Evolutionary conservation across 2,329 filamentous ascomycete species (phyloP).

Genomic region (Cytospora chrysosperma): DNA sequence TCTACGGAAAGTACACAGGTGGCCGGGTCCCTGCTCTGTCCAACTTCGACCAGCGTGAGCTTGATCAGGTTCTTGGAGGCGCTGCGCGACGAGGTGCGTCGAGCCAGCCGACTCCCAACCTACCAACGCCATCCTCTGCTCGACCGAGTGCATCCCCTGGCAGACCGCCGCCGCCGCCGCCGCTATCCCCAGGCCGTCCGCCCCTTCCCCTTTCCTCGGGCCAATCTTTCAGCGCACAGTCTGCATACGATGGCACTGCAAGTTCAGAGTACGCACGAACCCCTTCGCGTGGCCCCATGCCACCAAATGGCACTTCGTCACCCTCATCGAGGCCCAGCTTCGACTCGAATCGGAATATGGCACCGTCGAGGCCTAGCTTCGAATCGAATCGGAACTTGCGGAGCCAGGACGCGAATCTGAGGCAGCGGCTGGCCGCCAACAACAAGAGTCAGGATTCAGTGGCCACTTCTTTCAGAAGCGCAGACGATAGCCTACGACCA

Average conservation of each 20-base stretch:
- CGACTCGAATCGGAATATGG: constrained; percentile 46
- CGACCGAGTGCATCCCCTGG: constrained; percentile 16
- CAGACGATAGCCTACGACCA: constrained; percentile 50
- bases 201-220: constrained; percentile 23
- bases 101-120: constrained; percentile 29
- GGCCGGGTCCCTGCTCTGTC: constrained; percentile 75
- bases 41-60: constrained; percentile 79
- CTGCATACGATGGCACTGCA: constrained; percentile 33
- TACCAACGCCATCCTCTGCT: constrained; percentile 15
- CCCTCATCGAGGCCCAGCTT: constrained; percentile 46
- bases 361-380: constrained; percentile 43
- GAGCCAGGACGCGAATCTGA: constrained; percentile 42
- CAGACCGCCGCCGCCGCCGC: constrained; percentile 34
- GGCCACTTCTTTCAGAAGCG: constrained; percentile 50
- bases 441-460: constrained; percentile 61
- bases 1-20: constrained; percentile 93
- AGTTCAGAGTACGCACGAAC: constrained; percentile 23
- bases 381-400: constrained; percentile 47
- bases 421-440: constrained; percentile 45
- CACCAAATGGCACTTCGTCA: constrained; percentile 40
- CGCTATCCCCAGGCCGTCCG: constrained; percentile 26
- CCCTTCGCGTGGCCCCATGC: constrained; percentile 33
- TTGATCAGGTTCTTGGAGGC: constrained; percentile 70
- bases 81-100: constrained; percentile 41
- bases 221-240: constrained; percentile 17